Base-by-base conservation (phyloP, 2,329 filamentous ascomycete genomes). In the Colletotrichum magnum region DNA sequence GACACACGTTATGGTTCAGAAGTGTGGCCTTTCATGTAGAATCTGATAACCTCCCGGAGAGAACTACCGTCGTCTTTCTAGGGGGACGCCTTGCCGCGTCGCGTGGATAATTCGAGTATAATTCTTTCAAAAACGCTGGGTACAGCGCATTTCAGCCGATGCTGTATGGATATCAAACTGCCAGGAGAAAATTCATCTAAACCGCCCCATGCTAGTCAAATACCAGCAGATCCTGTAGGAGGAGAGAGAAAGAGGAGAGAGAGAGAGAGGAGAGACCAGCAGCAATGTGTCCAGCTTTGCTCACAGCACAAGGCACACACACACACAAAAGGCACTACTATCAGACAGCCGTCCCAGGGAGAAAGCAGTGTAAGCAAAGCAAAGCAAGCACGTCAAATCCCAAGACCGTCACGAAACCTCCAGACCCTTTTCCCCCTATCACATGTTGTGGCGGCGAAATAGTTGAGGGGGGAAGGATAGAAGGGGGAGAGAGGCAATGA, bases 151-250 rank as follows among this genome's bases (percentile, higher is more conserved):
- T 53, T 32, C 50, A 36, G 50, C 15, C 32, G 28, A 54, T 54
- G 48, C 54, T 48, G 32, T 47, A 58, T 26, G 50, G 50, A 69
- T 59, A 66, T 60, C 62, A 69, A 60, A 69, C 43, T 66, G 56
- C 61, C 43, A 21, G 21, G 21, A 24, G 21, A 66, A 66, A 16
- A 41, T 59, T 56, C 66, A 66, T 69, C 66, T 57, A 69, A 69
- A 48, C 61, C 66, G 50, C 62, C 62, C 62, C 66, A 39, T 41
- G 47, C 28, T 16, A 47, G 26, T 53, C 15, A 58, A 47, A 47
- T 18, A 47, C 12, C 21, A 24, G 21, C 21, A 24, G 21, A 24
- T 24, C 2, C 21, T 24, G 21, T 24, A 24, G 13, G 13, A 52
- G 15, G 53, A 21, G 16, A 41, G 18, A 52, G 24, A 18, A 21